A percentile compares a stretch with the other conserved stretches of the same genome.
These are phyloP conservation scores for Blastocystis sp. DNA, from an alignment of 352 stramenopile species.

Conservation along the genomic window DNA sequence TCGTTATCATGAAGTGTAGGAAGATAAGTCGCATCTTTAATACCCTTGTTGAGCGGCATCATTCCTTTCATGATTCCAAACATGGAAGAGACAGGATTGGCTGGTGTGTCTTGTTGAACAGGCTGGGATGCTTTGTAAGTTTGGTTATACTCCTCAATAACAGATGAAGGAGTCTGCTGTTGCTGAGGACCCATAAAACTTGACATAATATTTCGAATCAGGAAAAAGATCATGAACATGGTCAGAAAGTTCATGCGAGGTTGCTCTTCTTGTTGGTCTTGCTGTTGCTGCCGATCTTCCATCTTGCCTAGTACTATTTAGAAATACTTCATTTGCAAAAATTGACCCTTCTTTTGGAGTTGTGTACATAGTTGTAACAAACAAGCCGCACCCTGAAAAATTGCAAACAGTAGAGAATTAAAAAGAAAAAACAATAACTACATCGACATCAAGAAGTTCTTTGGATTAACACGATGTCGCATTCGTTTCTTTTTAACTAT, in stretches of 20 bases:
- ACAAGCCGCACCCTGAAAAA: neutral
- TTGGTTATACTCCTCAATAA: conserved; percentile 59
- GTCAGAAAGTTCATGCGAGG: conserved; percentile 47
- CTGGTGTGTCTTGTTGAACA: neutral
- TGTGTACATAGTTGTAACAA: neutral
- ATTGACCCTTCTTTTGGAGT: neutral
- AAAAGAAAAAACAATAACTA: neutral
- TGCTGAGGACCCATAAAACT: neutral
- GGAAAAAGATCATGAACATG: conserved; percentile 57
- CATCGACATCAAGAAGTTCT: neutral
- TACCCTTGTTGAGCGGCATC: conserved; percentile 57
- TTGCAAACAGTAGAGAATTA: neutral
- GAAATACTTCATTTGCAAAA: neutral
- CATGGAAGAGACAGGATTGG: neutral
- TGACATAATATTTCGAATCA: conserved; percentile 40
- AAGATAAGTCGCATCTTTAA: neutral
- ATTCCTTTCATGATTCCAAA: conserved; percentile 54
- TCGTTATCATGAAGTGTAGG: neutral
- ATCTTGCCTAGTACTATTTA: neutral
- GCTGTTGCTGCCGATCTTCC: neutral
- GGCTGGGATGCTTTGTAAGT: neutral
- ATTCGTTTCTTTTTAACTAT: neutral
- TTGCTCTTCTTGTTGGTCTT: conserved; percentile 14
- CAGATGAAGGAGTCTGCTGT: neutral
- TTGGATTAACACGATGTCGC: neutral